phyloP scores from a whole-genome alignment of 352 stramenopile genomes.

The Phytophthora litchii region DNA sequence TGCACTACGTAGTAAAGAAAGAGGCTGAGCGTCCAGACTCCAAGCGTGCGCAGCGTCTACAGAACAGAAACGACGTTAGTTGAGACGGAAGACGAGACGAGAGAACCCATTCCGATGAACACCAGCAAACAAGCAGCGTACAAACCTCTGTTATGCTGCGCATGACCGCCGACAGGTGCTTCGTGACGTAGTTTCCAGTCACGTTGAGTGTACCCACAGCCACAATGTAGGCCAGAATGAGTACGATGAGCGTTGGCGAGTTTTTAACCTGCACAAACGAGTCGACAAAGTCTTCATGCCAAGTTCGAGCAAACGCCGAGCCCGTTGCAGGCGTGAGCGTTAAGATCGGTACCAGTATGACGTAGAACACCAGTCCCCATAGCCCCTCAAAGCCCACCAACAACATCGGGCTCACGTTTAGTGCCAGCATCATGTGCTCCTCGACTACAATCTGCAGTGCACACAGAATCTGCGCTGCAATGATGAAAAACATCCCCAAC shows the following conservation, averaged over 20 bases:
- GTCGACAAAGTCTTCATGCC: constrained; percentile 85
- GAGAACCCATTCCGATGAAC: constrained; percentile 1
- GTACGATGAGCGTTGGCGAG: constrained; percentile 58
- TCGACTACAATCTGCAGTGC: constrained; percentile 91
- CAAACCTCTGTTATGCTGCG: constrained; percentile 81
- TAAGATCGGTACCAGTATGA: constrained; percentile 71
- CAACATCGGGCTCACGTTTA: constrained; percentile 88
- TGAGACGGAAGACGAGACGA: constrained; percentile 11
- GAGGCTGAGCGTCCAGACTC: constrained; percentile 76
- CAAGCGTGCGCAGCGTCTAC: constrained; percentile 78
- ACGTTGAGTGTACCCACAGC: constrained; percentile 84
- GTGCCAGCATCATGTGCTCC: constrained; percentile 84
- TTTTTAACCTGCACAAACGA: constrained; percentile 78
- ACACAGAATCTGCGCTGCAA: constrained; percentile 79
- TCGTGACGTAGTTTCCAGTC: constrained; percentile 86
- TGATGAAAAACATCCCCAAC: constrained; percentile 79
- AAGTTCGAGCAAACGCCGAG: constrained; percentile 69
- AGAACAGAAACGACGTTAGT: constrained; percentile 23
- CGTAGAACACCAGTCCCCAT: constrained; percentile 87
- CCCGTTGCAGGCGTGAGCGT: constrained; percentile 55
- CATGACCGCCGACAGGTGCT: constrained; percentile 85
- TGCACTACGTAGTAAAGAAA: constrained; percentile 83
- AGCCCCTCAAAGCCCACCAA: constrained; percentile 88
- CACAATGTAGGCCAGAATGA: constrained; percentile 71
- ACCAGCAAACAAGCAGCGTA: constrained; percentile 13